Base-by-base conservation (phyloP, 2,329 filamentous ascomycete genomes). In the Aspergillus tubingensis region DNA sequence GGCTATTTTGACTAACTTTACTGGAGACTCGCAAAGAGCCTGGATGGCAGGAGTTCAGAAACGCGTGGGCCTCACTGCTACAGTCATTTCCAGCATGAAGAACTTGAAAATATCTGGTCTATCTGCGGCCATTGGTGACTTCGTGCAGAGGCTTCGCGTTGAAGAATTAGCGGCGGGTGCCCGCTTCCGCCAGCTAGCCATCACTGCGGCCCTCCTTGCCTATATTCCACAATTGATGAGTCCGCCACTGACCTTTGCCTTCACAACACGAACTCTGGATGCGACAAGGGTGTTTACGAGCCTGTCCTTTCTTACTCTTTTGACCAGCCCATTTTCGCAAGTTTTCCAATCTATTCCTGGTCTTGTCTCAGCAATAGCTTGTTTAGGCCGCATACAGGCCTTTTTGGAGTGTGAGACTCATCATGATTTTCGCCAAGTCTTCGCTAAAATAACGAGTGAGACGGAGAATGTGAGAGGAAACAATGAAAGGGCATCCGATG, bases 61-160 rank as follows among this genome's bases (percentile, higher is more conserved):
- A 25, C 65, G 72, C 2, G 69, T 72, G 39, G 69, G 67, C 13
- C 49, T 70, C 25, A 74, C 69, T 3, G 65, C 71, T 23, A 70
- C 61, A 1, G 66, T 72, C n/a, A 73, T 79, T 43, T 64, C 69
- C 3, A 70, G 68, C 60, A 79, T 80, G 71, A 80, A 79, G 61
- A 65, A 69, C 38, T 63, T 80, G 17, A 78, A 76, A 57, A 76
- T 80, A 41, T 74, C 74, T 2, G 77, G 77, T 2, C 67, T 80
- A 5, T 56, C 76, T 5, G 62, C 30, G 15, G 57, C 71, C 2
- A 61, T 78, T 3, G 65, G 68, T 15, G 58, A 63, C 6, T 64
- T 71, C 3, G 67, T 80, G 4, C 76, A 79, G 57, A 62, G 60
- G 4, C 59, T 77, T 23, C 73, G 77, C 5, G 60, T 75, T 2